Conservation (phyloP, 352 stramenopile genomes). For the Phytophthora cajani region DNA sequence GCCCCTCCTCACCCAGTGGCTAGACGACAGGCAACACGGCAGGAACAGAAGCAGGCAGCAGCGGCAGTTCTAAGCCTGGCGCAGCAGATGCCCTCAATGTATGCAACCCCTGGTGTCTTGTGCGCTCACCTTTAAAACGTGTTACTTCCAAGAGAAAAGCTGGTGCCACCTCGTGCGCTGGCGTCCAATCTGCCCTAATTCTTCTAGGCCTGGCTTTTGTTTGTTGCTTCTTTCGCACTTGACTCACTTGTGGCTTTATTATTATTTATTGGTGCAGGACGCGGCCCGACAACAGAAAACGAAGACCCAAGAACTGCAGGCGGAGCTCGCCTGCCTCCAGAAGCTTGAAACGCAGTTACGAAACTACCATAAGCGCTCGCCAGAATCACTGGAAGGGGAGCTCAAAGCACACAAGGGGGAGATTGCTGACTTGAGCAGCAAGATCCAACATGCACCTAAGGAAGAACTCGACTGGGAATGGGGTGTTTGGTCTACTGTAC, state of each 20-base stretch:
- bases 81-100: constrained; percentile 28
- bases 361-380: constrained; percentile 27
- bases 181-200: too few relatives aligned
- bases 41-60: constrained; percentile 13
- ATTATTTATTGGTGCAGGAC: constrained; percentile 9
- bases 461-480: constrained; percentile 37
- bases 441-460: constrained; percentile 21
- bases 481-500: too few relatives aligned
- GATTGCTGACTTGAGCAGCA: constrained; percentile 11
- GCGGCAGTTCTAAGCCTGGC: constrained; percentile 7
- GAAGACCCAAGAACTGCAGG: constrained; percentile 26
- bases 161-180: too few relatives aligned
- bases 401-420: constrained; percentile 27
- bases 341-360: constrained; percentile 20
- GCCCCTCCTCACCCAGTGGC: neutral
- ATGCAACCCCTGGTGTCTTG: constrained; percentile 17
- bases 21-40: neutral
- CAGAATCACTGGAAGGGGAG: constrained; percentile 33
- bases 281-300: constrained; percentile 27
- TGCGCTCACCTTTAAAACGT: constrained; percentile 2
- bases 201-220: too few relatives aligned
- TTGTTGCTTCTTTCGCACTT: too few relatives aligned
- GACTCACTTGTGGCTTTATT: neutral
- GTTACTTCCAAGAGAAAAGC: too few relatives aligned
- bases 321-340: constrained; percentile 25